phyloP scores from a whole-genome alignment of 768 basidiomycete genomes.

The Auricularia cornea region DNA sequence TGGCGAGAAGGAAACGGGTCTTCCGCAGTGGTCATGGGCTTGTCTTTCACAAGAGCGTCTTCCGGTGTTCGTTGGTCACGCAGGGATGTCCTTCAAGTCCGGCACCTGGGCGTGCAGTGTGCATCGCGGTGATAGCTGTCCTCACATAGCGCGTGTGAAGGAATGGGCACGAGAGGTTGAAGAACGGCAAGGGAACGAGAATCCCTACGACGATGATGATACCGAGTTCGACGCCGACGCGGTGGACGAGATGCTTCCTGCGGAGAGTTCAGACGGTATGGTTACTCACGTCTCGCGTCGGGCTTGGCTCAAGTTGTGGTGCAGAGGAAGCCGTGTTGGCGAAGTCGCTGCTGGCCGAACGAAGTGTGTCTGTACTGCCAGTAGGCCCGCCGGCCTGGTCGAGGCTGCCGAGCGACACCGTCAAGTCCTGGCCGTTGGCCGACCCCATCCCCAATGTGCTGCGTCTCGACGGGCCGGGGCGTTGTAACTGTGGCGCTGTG shows the following conservation, averaged over 20 bases:
- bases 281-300: background rate
- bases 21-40: background rate
- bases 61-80: background rate
- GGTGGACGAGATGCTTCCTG: no score
- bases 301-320: background rate
- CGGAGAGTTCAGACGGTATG: background rate
- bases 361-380: background rate
- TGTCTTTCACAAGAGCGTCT: background rate
- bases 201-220: no score
- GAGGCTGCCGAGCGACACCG: background rate
- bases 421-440: no score
- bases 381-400: background rate
- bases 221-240: no score
- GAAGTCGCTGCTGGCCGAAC: background rate
- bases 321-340: background rate
- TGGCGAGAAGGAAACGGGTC: no score
- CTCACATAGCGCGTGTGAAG: no score
- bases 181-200: no score
- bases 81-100: background rate
- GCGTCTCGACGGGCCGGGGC: background rate
- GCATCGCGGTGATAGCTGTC: background rate
- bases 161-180: background rate
- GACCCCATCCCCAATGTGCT: background rate
- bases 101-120: background rate
- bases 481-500: conserved; percentile 6